Evolutionary conservation across 1,284 basidiomycete genomes (phyloP).

Genomic region (Irpex lacteus): DNA sequence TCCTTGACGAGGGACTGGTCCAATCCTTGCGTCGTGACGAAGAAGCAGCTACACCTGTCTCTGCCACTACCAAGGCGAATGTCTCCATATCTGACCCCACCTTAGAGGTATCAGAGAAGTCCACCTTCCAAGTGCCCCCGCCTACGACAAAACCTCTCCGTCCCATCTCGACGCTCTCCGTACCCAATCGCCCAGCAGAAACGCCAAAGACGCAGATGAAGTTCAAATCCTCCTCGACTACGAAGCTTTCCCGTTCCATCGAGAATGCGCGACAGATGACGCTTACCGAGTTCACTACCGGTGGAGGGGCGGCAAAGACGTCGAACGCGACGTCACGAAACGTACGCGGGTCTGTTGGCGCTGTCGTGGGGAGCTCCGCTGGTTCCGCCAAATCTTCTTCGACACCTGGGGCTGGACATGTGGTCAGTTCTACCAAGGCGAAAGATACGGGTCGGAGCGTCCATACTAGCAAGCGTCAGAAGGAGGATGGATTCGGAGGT

Average conservation of each 20-base stretch:
- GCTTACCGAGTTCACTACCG: not conserved
- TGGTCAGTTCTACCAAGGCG: not conserved
- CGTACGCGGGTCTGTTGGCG: not conserved
- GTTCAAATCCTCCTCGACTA: not conserved
- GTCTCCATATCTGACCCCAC: not conserved
- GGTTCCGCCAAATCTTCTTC: not conserved
- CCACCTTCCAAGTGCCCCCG: constrained; percentile 8
- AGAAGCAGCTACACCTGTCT: not conserved
- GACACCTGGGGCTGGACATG: not conserved
- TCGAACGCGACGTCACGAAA: not conserved
- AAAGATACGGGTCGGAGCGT: not conserved
- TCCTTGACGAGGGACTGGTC: not conserved
- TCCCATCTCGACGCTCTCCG: constrained; percentile 31
- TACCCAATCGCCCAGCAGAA: constrained; percentile 16
- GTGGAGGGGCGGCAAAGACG: not conserved
- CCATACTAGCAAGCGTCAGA: not conserved
- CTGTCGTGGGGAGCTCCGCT: not conserved
- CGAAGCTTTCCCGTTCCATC: not conserved
- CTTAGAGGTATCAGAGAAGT: not conserved
- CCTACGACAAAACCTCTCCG: constrained; percentile 27
- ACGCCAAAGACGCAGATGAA: not conserved
- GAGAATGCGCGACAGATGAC: not conserved
- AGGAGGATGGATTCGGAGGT: constrained; percentile 6
- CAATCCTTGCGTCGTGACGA: not conserved
- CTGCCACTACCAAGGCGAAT: not conserved